phyloP scores from a whole-genome alignment of 805 yeast species.

The Pichia heedii region DNA sequence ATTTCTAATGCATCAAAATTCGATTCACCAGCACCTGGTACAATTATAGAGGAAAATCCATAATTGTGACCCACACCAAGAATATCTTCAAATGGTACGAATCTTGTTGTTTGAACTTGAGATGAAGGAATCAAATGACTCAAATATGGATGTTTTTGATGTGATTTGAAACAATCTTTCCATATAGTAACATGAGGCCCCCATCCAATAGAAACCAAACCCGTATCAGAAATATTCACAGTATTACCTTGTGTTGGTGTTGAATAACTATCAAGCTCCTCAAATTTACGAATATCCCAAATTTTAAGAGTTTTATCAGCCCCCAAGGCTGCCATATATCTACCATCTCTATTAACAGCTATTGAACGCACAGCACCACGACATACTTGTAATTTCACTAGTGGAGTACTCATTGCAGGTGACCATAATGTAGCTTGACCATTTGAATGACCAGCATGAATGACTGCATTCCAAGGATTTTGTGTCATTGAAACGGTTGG shows the following conservation, averaged over 20 bases:
- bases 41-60: constrained; percentile 75
- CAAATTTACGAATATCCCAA: constrained; percentile 87
- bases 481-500: constrained; percentile 84
- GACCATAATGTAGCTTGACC: constrained; percentile 94
- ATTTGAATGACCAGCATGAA: constrained; percentile 87
- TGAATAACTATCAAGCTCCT: constrained; percentile 59
- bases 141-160: constrained; percentile 85
- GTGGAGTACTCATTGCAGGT: constrained; percentile 77
- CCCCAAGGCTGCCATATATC: constrained; percentile 89
- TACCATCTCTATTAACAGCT: constrained; percentile 85
- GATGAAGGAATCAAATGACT: constrained; percentile 77
- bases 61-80: constrained; percentile 76
- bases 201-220: constrained; percentile 83
- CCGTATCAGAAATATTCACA: constrained; percentile 76
- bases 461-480: constrained; percentile 92
- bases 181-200: constrained; percentile 93
- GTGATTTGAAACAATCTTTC: constrained; percentile 69
- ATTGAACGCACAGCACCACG: constrained; percentile 83
- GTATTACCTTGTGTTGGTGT: constrained; percentile 82
- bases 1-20: constrained; percentile 89
- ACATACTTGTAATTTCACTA: constrained; percentile 71
- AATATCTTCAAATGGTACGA: constrained; percentile 95
- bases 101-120: constrained; percentile 54
- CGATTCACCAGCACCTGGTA: constrained; percentile 98
- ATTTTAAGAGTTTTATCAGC: constrained; percentile 76